A percentile compares a stretch with the other conserved stretches of the same genome.
Conservation (phyloP, 1,139 yeast genomes). For the Kodamaea plutei region DNA sequence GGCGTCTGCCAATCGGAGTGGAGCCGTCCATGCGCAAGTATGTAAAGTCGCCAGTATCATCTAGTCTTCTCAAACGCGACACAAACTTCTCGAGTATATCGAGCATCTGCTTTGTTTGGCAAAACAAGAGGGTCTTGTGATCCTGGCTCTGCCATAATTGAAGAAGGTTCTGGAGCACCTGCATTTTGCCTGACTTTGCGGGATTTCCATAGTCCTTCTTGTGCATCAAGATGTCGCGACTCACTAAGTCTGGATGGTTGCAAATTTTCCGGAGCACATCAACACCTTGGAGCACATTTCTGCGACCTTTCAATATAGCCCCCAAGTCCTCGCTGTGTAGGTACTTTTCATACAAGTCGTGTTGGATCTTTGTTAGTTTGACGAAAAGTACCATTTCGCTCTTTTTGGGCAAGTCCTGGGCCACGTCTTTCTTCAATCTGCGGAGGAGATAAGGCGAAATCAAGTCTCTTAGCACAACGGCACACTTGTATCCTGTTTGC, state of each 20-base stretch:
- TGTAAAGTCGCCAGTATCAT: constrained; percentile 25
- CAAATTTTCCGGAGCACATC: constrained; percentile 88
- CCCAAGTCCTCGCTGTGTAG: constrained; percentile 70
- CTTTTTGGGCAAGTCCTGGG: constrained; percentile 89
- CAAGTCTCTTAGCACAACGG: constrained; percentile 81
- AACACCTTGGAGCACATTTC: constrained; percentile 85
- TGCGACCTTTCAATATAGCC: constrained; percentile 68
- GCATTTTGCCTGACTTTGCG: constrained; percentile 80
- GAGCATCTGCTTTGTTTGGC: constrained; percentile 93
- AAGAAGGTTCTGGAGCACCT: constrained; percentile 73
- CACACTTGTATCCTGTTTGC: constrained; percentile 95
- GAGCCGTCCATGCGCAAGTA: constrained; percentile 93
- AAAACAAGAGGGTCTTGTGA: constrained; percentile 76
- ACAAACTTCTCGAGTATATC: constrained; percentile 72
- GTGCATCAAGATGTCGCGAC: constrained; percentile 43
- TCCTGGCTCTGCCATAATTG: constrained; percentile 74
- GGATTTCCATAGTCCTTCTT: constrained; percentile 58
- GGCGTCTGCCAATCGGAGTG: constrained; percentile 75
- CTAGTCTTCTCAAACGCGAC: constrained; percentile 32
- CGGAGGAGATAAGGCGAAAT: constrained; percentile 86
- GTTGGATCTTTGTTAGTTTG: constrained; percentile 72
- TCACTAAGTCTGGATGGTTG: constrained; percentile 89
- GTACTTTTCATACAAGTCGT: constrained; percentile 68
- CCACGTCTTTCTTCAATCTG: constrained; percentile 92
- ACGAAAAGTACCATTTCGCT: constrained; percentile 93